phyloP scores from a whole-genome alignment of 2,329 filamentous ascomycete species.

The Alternaria infectoria region DNA sequence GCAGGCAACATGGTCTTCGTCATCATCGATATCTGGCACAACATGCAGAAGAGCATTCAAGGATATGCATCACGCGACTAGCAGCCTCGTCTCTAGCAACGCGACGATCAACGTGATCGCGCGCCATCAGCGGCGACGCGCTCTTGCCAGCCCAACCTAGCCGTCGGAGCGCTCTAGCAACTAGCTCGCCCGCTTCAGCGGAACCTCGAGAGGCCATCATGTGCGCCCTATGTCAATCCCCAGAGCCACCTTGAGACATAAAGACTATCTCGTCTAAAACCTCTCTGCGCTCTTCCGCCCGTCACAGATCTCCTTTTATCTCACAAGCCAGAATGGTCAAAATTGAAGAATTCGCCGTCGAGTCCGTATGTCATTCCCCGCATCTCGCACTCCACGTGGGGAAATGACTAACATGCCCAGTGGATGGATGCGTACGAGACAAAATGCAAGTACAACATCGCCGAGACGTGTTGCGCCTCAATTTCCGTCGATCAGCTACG shows the following conservation, averaged over 20 bases:
- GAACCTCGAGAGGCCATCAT: constrained; percentile 2
- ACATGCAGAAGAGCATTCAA: neutral
- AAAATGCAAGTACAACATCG: constrained; percentile 69
- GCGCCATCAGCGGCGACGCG: neutral
- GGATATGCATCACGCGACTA: neutral
- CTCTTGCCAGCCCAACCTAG: neutral
- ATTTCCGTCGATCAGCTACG: constrained; percentile 73
- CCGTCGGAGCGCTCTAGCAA: constrained; percentile 1
- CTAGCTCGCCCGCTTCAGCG: constrained; percentile 14
- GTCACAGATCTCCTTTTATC: neutral
- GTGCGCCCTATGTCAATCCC: constrained; percentile 26
- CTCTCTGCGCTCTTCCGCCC: neutral
- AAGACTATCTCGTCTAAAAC: neutral
- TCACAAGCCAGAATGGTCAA: constrained; percentile 57
- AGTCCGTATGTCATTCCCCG: constrained; percentile 61
- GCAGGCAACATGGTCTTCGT: neutral
- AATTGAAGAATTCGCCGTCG: constrained; percentile 71
- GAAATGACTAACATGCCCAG: constrained; percentile 40
- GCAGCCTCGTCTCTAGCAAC: neutral
- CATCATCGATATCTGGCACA: constrained; percentile 6
- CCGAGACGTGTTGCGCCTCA: constrained; percentile 79
- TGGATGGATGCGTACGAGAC: constrained; percentile 65
- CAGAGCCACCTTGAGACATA: neutral
- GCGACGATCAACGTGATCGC: neutral
- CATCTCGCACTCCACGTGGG: constrained; percentile 14